phyloP scores from a whole-genome alignment of 169 alveolate genomes.

The Cryptosporidium meleagridis region DNA sequence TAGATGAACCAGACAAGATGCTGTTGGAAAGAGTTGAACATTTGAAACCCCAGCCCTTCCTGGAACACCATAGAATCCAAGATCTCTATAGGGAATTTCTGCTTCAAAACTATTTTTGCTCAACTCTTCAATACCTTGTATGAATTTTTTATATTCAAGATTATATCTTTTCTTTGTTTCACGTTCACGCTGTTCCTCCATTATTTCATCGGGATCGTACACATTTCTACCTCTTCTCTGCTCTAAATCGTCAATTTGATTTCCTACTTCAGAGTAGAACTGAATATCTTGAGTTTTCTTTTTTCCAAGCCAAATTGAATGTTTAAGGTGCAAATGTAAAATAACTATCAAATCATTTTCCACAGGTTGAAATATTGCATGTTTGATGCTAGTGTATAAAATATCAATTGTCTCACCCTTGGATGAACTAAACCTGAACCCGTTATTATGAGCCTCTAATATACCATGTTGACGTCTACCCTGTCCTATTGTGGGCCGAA shows the following conservation, averaged over 20 bases:
- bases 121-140: slow-evolving; percentile 76
- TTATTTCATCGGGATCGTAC: slow-evolving; percentile 96
- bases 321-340: slow-evolving; percentile 93
- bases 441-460: slow-evolving; percentile 96
- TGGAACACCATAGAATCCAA: slow-evolving; percentile 96
- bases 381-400: slow-evolving; percentile 92
- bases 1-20: slow-evolving; percentile 93
- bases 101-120: slow-evolving; percentile 44
- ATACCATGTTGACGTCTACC: slow-evolving; percentile 85
- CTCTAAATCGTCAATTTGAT: slow-evolving; percentile 96
- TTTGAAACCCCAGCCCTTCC: slow-evolving; percentile 87
- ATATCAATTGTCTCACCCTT: slow-evolving; percentile 91
- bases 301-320: slow-evolving; percentile 95
- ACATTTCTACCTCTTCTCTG: slow-evolving; percentile 88
- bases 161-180: slow-evolving; percentile 92
- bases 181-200: slow-evolving; percentile 95
- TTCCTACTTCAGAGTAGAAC: slow-evolving; percentile 96
- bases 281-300: slow-evolving; percentile 95
- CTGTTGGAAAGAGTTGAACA: slow-evolving; percentile 94
- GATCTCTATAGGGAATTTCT: slow-evolving; percentile 83
- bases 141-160: slow-evolving; percentile 90
- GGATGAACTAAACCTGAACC: slow-evolving; percentile 89
- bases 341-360: slow-evolving; percentile 94
- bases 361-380: slow-evolving; percentile 97
- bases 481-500: slow-evolving; percentile 84